Percentiles rank a stretch among this genome's conserved stretches.
phyloP scores from a whole-genome alignment of 148 eudicot species.

The Amaranthus hypochondriacus region DNA sequence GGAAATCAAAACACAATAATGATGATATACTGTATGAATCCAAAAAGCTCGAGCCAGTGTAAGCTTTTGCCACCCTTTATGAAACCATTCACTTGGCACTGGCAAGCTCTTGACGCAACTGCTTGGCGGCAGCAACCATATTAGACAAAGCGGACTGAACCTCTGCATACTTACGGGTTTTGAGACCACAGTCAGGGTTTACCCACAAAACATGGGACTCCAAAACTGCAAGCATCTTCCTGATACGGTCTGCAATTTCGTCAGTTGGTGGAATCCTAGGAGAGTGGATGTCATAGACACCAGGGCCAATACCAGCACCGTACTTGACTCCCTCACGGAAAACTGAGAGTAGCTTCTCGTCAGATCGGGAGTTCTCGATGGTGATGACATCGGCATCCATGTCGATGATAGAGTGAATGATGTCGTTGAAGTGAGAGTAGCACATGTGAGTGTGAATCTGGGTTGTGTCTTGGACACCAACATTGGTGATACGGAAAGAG shows the following conservation, averaged over 20 bases:
- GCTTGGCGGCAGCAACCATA: conserved; percentile 93
- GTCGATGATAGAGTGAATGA: conserved; percentile 95
- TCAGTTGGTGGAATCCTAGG: conserved; percentile 93
- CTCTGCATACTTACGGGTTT: conserved; percentile 87
- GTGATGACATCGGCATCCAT: conserved; percentile 99
- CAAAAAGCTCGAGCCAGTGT: neutral
- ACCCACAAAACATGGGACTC: conserved; percentile 96
- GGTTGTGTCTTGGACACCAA: conserved; percentile 77
- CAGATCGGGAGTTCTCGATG: conserved; percentile 95
- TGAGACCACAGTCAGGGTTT: conserved; percentile 97
- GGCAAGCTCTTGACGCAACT: conserved; percentile 70
- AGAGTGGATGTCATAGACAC: conserved; percentile 94
- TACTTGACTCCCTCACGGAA: conserved; percentile 97
- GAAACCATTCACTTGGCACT: conserved; percentile 56
- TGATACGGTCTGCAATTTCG: conserved; percentile 82
- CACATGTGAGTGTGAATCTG: conserved; percentile 99
- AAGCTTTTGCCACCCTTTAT: neutral
- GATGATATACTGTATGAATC: conserved; percentile 22
- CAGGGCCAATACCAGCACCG: conserved; percentile 97
- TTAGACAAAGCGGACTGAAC: conserved; percentile 73
- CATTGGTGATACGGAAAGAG: conserved; percentile 94
- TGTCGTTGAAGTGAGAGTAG: conserved; percentile 96
- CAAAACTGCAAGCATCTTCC: conserved; percentile 92
- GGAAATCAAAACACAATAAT: conserved; percentile 18
- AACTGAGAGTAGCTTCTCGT: conserved; percentile 92